These are phyloP conservation scores for Kernera saxatilis DNA, from an alignment of 345 rosid genomes.

Conservation along the genomic window DNA sequence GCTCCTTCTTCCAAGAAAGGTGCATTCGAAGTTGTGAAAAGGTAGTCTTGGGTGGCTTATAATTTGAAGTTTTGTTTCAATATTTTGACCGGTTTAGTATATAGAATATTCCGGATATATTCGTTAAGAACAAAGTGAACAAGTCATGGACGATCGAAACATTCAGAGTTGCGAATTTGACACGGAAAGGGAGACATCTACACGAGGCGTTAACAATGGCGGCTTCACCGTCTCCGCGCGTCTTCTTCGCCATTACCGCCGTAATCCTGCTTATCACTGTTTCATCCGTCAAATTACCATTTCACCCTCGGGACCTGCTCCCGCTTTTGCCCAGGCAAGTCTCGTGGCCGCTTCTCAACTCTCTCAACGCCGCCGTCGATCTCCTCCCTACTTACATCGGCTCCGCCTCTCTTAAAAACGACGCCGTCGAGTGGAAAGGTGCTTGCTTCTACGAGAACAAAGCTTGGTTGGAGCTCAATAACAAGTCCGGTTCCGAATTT, in stretches of 20 bases:
- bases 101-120: background rate
- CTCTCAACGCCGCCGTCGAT: conserved; percentile 55
- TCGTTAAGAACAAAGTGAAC: background rate
- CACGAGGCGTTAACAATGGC: background rate
- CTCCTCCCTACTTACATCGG: conserved; percentile 85
- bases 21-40: no score
- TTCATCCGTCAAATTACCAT: conserved; percentile 37
- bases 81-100: no score
- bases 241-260: background rate
- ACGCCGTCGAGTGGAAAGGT: conserved; percentile 67
- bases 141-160: background rate
- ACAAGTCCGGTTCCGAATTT: conserved; percentile 63
- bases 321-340: conserved; percentile 69
- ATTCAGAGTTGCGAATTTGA: background rate
- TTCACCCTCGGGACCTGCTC: conserved; percentile 67
- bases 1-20: no score
- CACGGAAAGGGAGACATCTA: conserved; percentile 9
- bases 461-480: conserved; percentile 93
- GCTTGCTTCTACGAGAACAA: conserved; percentile 74
- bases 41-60: no score
- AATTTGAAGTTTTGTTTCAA: no score
- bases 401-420: conserved; percentile 50
- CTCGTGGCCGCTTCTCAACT: conserved; percentile 77
- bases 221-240: conserved; percentile 7
- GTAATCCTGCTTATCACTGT: background rate